Evolutionary conservation across 192 early-diverging fungal species (phyloP).

Genomic region (Pilobolus umbonatus): DNA sequence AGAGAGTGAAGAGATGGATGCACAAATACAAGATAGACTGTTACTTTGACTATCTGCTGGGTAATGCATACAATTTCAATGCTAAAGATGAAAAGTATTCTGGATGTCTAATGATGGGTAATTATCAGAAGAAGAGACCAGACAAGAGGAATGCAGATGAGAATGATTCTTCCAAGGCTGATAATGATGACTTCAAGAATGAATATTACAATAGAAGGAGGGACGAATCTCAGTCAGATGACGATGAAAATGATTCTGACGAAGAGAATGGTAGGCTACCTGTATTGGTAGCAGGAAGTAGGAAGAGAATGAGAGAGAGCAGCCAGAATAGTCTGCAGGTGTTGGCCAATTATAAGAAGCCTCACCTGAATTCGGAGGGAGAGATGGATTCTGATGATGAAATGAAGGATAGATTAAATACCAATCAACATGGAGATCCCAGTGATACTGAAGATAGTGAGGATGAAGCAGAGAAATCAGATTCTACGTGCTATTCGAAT

Average conservation of each 20-base stretch:
- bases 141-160: constrained; percentile 9
- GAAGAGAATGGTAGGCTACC: constrained; percentile 6
- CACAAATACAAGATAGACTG: constrained; percentile 38
- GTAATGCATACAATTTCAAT: constrained; percentile 28
- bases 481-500: too few relatives aligned
- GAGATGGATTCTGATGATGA: not conserved
- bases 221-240: constrained; percentile 3
- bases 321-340: constrained; percentile 2
- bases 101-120: constrained; percentile 35
- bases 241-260: constrained; percentile 6
- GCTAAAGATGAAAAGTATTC: constrained; percentile 24
- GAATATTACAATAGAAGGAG: not conserved
- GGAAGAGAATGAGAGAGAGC: constrained; percentile 12
- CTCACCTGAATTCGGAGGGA: not conserved
- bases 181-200: not conserved
- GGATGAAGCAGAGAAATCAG: not conserved
- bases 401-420: constrained; percentile 1
- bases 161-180: not conserved
- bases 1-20: constrained; percentile 40
- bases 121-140: constrained; percentile 26
- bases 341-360: constrained; percentile 1
- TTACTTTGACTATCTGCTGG: constrained; percentile 37
- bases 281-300: constrained; percentile 14
- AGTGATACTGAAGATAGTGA: constrained; percentile 11
- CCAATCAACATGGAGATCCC: constrained; percentile 3